These are phyloP conservation scores for Amylocystis lapponica DNA, from an alignment of 768 basidiomycete genomes.

Conservation along the genomic window DNA sequence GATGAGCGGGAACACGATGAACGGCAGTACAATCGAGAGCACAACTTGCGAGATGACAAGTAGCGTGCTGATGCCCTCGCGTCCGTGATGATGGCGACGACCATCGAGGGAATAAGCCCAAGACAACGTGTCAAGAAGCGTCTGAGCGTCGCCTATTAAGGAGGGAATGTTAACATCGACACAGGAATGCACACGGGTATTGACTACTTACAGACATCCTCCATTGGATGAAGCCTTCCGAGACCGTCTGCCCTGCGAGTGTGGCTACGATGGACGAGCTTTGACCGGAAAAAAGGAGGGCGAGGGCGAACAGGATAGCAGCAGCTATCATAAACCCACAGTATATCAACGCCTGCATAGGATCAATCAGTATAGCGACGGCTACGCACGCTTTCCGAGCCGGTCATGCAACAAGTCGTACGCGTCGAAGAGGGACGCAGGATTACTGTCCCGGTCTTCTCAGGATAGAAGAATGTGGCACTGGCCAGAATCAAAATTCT, in stretches of 20 bases:
- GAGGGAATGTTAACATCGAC: constrained; percentile 16
- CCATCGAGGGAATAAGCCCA: constrained; percentile 77
- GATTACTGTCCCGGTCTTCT: constrained; percentile 32
- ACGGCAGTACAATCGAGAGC: constrained; percentile 78
- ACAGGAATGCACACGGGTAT: constrained; percentile 17
- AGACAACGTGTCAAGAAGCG: constrained; percentile 80
- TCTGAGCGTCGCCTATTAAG: constrained; percentile 58
- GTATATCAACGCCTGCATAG: no score
- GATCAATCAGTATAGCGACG: not conserved
- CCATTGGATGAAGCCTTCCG: constrained; percentile 89
- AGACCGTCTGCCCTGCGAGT: constrained; percentile 84
- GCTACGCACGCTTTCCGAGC: constrained; percentile 58
- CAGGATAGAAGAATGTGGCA: constrained; percentile 73
- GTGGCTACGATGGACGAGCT: constrained; percentile 88
- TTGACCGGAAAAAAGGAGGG: constrained; percentile 81
- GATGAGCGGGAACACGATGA: constrained; percentile 77
- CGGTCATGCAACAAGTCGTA: constrained; percentile 62
- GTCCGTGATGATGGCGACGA: constrained; percentile 72
- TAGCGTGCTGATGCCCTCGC: constrained; percentile 63
- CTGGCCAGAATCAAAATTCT: constrained; percentile 81
- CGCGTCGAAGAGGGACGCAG: constrained; percentile 82
- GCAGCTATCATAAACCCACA: constrained; percentile 46
- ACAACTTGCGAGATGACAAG: constrained; percentile 86
- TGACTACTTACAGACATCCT: constrained; percentile 53
- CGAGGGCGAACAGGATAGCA: constrained; percentile 84